These are phyloP conservation scores for Cicer pinnatifidum DNA, from an alignment of 306 rosid genomes.

Conservation along the genomic window DNA sequence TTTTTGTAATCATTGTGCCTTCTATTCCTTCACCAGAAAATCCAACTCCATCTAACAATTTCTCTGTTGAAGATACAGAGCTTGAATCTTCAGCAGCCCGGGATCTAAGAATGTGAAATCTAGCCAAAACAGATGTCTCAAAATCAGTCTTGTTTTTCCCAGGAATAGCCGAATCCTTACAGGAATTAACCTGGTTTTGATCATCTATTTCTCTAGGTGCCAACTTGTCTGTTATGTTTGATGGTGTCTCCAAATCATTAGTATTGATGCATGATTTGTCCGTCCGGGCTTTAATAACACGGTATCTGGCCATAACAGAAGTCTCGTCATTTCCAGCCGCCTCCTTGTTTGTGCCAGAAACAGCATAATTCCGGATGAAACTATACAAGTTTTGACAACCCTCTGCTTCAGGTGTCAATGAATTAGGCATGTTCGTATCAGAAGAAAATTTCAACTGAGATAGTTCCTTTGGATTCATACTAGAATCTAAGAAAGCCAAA, in stretches of 20 bases:
- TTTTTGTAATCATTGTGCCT: constrained; percentile 43
- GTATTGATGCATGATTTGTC: constrained; percentile 34
- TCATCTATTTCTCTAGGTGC: constrained; percentile 36
- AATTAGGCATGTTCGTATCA: constrained; percentile 45
- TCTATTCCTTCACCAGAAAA: constrained; percentile 46
- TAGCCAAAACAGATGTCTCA: constrained; percentile 61
- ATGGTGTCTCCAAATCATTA: constrained; percentile 43
- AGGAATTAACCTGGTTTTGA: constrained; percentile 31
- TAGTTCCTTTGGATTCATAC: constrained; percentile 31
- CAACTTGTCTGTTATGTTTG: constrained; percentile 42
- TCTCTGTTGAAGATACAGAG: constrained; percentile 45
- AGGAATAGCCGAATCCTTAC: constrained; percentile 43
- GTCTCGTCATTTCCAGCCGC: constrained; percentile 37
- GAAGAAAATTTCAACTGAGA: constrained; percentile 48
- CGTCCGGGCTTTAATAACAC: constrained; percentile 52
- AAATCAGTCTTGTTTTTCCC: constrained; percentile 36
- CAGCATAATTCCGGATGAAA: constrained; percentile 39
- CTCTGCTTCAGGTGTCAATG: constrained; percentile 39
- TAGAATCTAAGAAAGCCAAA: constrained; percentile 39
- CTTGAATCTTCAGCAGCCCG: constrained; percentile 51
- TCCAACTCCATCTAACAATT: constrained; percentile 42
- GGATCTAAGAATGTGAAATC: constrained; percentile 60
- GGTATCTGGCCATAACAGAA: constrained; percentile 64
- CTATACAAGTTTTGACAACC: constrained; percentile 38
- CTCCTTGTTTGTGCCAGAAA: constrained; percentile 40